Percentiles rank a stretch among this genome's conserved stretches.
These are phyloP conservation scores for Coemansia sp. DNA, from an alignment of 192 early-diverging fungal genomes.

Conservation along the genomic window DNA sequence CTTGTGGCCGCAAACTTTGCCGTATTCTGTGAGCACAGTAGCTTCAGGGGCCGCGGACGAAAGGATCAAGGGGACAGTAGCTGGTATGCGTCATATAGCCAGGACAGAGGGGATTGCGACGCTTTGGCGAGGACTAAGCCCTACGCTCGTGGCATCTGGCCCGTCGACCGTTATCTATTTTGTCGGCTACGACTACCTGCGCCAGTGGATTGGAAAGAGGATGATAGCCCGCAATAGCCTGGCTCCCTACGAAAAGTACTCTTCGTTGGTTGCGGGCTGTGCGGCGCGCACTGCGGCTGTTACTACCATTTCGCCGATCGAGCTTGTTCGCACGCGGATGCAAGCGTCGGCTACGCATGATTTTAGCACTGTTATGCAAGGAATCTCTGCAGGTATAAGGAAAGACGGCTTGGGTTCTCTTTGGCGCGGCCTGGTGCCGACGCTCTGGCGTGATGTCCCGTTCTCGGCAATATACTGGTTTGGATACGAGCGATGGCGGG, in stretches of 20 bases:
- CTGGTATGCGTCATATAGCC: conserved; percentile 75
- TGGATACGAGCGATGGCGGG: conserved; percentile 79
- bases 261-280: conserved; percentile 74
- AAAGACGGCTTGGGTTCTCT: conserved; percentile 61
- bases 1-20: conserved; percentile 20
- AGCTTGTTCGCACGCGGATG: conserved; percentile 89
- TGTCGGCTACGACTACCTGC: conserved; percentile 87
- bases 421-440: conserved; percentile 86
- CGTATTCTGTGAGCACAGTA: neutral
- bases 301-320: conserved; percentile 81
- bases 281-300: conserved; percentile 77
- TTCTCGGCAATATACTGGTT: conserved; percentile 97
- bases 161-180: conserved; percentile 94
- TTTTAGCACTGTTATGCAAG: conserved; percentile 60
- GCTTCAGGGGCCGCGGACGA: conserved; percentile 3
- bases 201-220: conserved; percentile 54
- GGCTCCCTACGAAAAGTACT: conserved; percentile 53
- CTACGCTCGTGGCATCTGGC: conserved; percentile 84
- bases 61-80: conserved; percentile 54
- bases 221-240: conserved; percentile 23
- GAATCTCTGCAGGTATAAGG: conserved; percentile 63
- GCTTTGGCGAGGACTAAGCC: conserved; percentile 85
- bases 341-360: conserved; percentile 69
- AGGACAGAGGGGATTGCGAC: conserved; percentile 74
- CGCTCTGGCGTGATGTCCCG: conserved; percentile 92